Evolutionary conservation across 768 basidiomycete genomes (phyloP).

Genomic region (Mycena maculata): DNA sequence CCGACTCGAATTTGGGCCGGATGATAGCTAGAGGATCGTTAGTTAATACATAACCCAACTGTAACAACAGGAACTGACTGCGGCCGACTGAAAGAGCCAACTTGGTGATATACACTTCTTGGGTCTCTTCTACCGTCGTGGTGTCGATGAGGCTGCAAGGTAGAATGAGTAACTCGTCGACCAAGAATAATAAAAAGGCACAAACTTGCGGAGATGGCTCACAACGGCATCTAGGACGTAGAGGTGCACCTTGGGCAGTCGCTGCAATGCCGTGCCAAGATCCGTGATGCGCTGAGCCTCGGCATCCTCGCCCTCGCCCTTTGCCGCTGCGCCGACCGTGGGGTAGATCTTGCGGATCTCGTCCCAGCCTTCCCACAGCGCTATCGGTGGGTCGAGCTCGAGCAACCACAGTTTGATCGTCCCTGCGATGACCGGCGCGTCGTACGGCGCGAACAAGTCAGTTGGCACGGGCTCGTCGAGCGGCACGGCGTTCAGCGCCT

Average conservation of each 20-base stretch:
- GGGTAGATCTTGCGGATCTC: constrained; percentile 92
- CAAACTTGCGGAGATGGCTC: constrained; percentile 79
- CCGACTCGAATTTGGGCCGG: constrained; percentile 83
- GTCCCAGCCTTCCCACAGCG: constrained; percentile 91
- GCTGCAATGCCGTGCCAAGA: constrained; percentile 70
- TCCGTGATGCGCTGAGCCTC: constrained; percentile 74
- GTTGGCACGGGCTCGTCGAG: constrained; percentile 65
- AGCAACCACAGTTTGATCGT: constrained; percentile 89
- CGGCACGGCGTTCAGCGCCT: constrained; percentile 81
- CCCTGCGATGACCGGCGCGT: constrained; percentile 88
- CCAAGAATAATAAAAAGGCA: constrained; percentile 23
- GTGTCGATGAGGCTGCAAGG: constrained; percentile 69
- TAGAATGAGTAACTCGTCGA: constrained; percentile 1
- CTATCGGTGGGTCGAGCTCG: constrained; percentile 91
- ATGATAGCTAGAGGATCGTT: constrained; percentile 67
- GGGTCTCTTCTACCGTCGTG: constrained; percentile 76
- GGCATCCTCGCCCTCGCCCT: constrained; percentile 62
- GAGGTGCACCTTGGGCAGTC: constrained; percentile 82
- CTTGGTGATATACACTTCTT: constrained; percentile 88
- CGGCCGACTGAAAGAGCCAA: constrained; percentile 89
- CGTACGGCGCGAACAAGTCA: constrained; percentile 70
- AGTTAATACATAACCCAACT: constrained; percentile 1
- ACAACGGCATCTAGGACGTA: constrained; percentile 84
- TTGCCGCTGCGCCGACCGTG: constrained; percentile 47
- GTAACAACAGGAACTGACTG: constrained; percentile 60